Evolutionary conservation across 2,329 filamentous ascomycete genomes (phyloP), one percentile per base, ranked within the genome.

Genomic region (Kalaharituber pfeilii): DNA sequence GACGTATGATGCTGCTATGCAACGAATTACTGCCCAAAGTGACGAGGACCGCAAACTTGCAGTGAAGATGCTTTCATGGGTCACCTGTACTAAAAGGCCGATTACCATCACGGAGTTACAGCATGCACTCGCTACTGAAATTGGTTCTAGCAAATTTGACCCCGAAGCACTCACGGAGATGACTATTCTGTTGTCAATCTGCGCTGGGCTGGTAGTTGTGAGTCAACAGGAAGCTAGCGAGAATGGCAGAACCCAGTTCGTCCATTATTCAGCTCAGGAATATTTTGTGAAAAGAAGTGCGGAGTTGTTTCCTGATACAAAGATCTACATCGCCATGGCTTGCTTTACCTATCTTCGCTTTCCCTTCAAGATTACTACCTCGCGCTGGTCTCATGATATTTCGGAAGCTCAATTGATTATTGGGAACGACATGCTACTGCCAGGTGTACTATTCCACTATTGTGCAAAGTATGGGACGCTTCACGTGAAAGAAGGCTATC

Each of bases 241-340:
- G 9, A 44, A 39, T 13, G 24, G 44, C 27, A 33, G 51, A 24
- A n/a, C n/a, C n/a, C n/a, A n/a, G n/a, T 24, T 54, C 5, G 52
- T 39, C 7, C 52, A 54, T 28, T 54, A 54, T 45, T 50, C 52
- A 5, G 28, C 49, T 13, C 52, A 54, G 47, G 52, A 54, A 18
- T 54, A 54, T 22, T 33, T 54, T 30, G 25, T 24, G 13, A 33
- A 39, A 39, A 39, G 8, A 4, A 13, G 13, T 15, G 33, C 15
- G 5, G 33, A 15, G 5, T 18, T 39, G 15, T 39, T 18, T 15
- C 13, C 33, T 15, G 33, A 39, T 18, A 18, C 33, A 39, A 39
- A 39, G 13, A 18, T 18, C 20, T 13, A 39, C 13, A 13, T 39
- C 33, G 33, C 33, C 33, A 39, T 39, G 15, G 15, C 33, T 39